Evolutionary conservation across 768 basidiomycete species (phyloP), one percentile per base, ranked within the genome.

Genomic region (Nidularia sp.): DNA sequence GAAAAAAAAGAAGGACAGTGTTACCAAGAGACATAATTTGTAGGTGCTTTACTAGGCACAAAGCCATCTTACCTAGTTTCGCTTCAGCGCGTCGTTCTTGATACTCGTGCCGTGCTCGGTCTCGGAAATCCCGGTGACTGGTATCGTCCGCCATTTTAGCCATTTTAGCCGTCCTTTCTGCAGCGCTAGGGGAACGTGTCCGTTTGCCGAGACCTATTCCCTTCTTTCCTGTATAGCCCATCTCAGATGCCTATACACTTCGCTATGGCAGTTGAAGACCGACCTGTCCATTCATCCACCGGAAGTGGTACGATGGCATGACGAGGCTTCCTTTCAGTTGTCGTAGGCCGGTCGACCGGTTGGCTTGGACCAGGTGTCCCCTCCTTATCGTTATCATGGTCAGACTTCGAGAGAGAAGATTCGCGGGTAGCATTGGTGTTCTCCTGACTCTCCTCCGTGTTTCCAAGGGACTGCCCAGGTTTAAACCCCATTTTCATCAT

Each of bases 401-500:
- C 18, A 18, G 18, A 18, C 18, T 18, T 18, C 18, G 18, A 18
- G 43, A 8, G 12, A 5, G 50, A 8, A 8, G 36, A 29, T 51
- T 44, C 50, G 9, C 18, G n/a, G 9, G 15, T 9, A 9, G 15
- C 36, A 39, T 39, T 39, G 9, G 36, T 9, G 9, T 39, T 2
- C 36, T 39, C 43, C 49, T 61, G 12, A 54, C 33, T 33, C 51
- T 49, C 61, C 7, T 70, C 69, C 6, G 64, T 49, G 61, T 69
- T 75, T 13, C 91, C 90, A 31, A 93, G 75, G 10, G 88, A 76
- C 65, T 92, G 83, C 12, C 92, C 92, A 2, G 88, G 84, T 69
- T 86, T 87, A 73, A 90, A 94, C 1, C 92, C 92, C 92, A 93
- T 93, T 71, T 89, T 93, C 79, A 88, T 83, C 92, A 94, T 94